These are phyloP conservation scores for Fistulinella prunicolor DNA, from an alignment of 768 basidiomycete genomes.

Conservation along the genomic window DNA sequence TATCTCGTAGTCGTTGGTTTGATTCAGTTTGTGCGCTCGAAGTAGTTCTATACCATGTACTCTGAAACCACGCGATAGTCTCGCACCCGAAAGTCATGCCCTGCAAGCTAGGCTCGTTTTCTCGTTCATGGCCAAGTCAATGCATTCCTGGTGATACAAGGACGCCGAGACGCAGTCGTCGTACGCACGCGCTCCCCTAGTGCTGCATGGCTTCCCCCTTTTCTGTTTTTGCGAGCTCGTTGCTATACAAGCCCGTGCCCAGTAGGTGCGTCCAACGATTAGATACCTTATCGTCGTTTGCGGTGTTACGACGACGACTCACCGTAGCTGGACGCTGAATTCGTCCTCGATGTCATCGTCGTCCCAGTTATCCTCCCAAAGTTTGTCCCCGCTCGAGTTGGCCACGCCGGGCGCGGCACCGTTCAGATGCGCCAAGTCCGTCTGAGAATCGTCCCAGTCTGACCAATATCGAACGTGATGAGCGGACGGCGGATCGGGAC, in stretches of 20 bases:
- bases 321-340: slow-evolving; percentile 95
- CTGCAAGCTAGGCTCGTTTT: too few species aligned
- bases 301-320: slow-evolving; percentile 24
- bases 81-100: too few species aligned
- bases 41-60: too few species aligned
- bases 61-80: too few species aligned
- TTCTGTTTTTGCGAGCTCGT: slow-evolving; percentile 61
- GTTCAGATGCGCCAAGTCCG: slow-evolving; percentile 74
- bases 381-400: slow-evolving; percentile 79
- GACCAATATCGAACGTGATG: too few species aligned
- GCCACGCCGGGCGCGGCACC: slow-evolving; percentile 72
- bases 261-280: background rate
- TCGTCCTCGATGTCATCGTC: slow-evolving; percentile 99
- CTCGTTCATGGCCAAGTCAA: too few species aligned
- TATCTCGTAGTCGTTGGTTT: too few species aligned
- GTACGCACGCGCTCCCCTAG: slow-evolving; percentile 24
- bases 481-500: background rate
- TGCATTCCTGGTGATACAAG: slow-evolving; percentile 10
- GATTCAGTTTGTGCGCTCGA: too few species aligned
- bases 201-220: slow-evolving; percentile 55
- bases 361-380: slow-evolving; percentile 99
- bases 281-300: background rate
- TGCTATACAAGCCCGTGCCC: slow-evolving; percentile 36
- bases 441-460: slow-evolving; percentile 90
- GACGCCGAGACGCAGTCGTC: background rate